Conservation (phyloP, 2,329 filamentous ascomycete species). For the Colletotrichum filicis region DNA sequence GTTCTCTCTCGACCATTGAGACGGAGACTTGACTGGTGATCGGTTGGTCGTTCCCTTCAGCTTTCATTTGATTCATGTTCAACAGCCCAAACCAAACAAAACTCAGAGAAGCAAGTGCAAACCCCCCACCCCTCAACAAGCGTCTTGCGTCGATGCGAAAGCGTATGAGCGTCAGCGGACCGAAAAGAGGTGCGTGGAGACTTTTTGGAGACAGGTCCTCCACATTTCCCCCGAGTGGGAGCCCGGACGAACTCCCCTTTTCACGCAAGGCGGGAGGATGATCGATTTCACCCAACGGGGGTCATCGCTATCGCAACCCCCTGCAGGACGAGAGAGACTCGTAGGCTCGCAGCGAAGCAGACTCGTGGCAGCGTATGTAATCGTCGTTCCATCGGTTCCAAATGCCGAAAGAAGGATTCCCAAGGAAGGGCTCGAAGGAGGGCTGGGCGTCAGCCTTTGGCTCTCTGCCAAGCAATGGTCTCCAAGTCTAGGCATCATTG, state of each 20-base stretch:
- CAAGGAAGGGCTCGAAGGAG: neutral
- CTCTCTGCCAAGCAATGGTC: neutral
- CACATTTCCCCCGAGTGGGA: constrained; percentile 34
- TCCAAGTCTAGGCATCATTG: neutral
- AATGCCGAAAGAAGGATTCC: constrained; percentile 17
- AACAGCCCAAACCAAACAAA: neutral
- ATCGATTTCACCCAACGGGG: constrained; percentile 26
- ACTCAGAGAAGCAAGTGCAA: constrained; percentile 19
- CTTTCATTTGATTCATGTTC: neutral
- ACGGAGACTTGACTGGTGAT: neutral
- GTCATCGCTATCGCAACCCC: constrained; percentile 24
- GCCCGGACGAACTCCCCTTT: constrained; percentile 35
- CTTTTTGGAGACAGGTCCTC: constrained; percentile 9
- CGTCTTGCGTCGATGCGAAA: neutral
- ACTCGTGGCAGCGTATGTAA: neutral
- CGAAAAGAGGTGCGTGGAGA: constrained; percentile 20
- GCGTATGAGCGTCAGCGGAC: constrained; percentile 25
- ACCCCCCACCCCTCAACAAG: too few relatives aligned
- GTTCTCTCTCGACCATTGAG: neutral
- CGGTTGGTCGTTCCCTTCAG: neutral
- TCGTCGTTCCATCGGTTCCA: constrained; percentile 15
- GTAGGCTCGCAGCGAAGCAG: neutral
- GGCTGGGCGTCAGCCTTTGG: neutral
- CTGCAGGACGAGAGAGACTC: neutral
- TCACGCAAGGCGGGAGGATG: constrained; percentile 31